These are phyloP conservation scores for Fusarium sp. DNA, from an alignment of 2,329 filamentous ascomycete genomes.

Conservation along the genomic window DNA sequence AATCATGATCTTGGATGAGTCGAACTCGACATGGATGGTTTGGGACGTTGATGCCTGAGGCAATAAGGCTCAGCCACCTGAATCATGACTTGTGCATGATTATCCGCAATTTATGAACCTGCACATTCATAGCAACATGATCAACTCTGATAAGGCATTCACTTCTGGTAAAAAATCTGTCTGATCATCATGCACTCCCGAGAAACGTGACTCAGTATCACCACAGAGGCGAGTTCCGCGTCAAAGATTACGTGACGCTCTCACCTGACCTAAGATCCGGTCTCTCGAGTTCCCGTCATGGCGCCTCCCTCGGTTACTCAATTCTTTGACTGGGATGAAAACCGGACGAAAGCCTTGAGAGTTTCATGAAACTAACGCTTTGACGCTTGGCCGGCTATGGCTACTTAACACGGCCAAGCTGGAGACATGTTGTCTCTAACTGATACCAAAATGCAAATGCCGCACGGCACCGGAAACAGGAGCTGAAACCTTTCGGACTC, in stretches of 20 bases:
- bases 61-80: neutral
- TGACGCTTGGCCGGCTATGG: neutral
- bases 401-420: neutral
- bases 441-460: neutral
- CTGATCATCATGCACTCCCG: neutral
- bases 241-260: neutral
- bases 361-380: neutral
- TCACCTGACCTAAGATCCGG: neutral
- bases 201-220: neutral
- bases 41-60: neutral
- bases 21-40: neutral
- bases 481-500: neutral
- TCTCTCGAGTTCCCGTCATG: neutral
- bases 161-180: neutral
- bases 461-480: neutral
- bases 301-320: neutral
- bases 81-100: neutral
- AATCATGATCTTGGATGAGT: constrained; percentile 1
- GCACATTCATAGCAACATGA: neutral
- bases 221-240: neutral
- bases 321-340: neutral
- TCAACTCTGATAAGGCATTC: neutral
- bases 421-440: neutral
- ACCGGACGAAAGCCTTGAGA: neutral
- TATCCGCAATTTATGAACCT: neutral